These are phyloP conservation scores for Rutidosis leptorrhynchoides DNA, from an alignment of 129 eudicot species.

Conservation along the genomic window DNA sequence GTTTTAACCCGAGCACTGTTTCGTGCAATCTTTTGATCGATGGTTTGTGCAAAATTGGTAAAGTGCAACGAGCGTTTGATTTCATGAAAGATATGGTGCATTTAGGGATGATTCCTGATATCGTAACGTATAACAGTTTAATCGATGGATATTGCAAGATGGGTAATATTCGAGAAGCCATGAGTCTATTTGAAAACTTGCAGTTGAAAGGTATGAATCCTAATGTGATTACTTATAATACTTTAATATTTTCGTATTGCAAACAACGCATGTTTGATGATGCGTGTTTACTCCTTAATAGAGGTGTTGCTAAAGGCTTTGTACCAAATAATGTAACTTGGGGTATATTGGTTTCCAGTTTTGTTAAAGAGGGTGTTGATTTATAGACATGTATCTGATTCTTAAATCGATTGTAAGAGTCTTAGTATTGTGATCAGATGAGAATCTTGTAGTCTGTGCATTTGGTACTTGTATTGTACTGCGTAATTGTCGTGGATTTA, in stretches of 20 bases:
- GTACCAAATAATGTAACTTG: constrained; percentile 77
- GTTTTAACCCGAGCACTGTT: constrained; percentile 45
- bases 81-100: constrained; percentile 62
- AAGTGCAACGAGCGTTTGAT: constrained; percentile 64
- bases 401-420: not conserved
- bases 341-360: constrained; percentile 54
- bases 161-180: constrained; percentile 56
- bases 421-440: not conserved
- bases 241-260: constrained; percentile 66
- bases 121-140: constrained; percentile 71
- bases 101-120: constrained; percentile 75
- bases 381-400: constrained; percentile 24
- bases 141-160: constrained; percentile 83
- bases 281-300: constrained; percentile 56
- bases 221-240: constrained; percentile 72
- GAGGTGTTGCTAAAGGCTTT: constrained; percentile 68
- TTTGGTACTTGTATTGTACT: too few species aligned
- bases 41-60: constrained; percentile 61
- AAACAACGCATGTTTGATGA: constrained; percentile 54
- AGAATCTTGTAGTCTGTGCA: too few species aligned
- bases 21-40: constrained; percentile 80
- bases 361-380: constrained; percentile 30
- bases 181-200: constrained; percentile 58
- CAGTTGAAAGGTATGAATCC: constrained; percentile 59
- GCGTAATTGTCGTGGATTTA: too few species aligned